phyloP scores from a whole-genome alignment of 495 filamentous ascomycete species.

The Talaromyces adpressus region DNA sequence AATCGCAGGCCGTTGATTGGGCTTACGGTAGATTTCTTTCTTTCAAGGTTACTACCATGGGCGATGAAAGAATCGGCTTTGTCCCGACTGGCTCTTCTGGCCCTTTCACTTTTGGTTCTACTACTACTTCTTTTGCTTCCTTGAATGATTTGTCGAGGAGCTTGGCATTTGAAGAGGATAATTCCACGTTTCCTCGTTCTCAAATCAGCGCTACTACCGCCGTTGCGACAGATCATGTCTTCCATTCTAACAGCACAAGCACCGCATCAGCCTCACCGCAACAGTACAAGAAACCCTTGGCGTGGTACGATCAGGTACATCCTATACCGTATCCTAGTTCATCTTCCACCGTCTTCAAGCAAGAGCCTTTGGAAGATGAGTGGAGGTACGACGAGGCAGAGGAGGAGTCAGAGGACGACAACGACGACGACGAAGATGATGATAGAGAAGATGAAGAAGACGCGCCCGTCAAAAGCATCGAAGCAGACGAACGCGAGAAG shows the following conservation, averaged over 20 bases:
- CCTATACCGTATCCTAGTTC: background rate
- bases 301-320: slow-evolving; percentile 1
- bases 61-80: background rate
- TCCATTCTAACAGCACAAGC: background rate
- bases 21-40: background rate
- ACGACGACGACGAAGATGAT: background rate
- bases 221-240: background rate
- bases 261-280: background rate
- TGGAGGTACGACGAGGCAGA: background rate
- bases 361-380: background rate
- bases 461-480: background rate
- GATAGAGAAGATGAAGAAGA: background rate
- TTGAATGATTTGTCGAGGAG: background rate
- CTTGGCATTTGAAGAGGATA: background rate
- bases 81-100: background rate
- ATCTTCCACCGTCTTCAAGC: background rate
- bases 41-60: background rate
- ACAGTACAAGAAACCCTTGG: background rate
- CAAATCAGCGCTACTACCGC: background rate
- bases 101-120: background rate
- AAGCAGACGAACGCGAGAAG: slow-evolving; percentile 19
- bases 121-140: background rate
- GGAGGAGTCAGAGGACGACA: background rate
- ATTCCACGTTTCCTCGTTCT: background rate
- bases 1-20: background rate